These are phyloP conservation scores for Pyricularia sp. DNA, from an alignment of 2,329 filamentous ascomycete species.

Conservation along the genomic window DNA sequence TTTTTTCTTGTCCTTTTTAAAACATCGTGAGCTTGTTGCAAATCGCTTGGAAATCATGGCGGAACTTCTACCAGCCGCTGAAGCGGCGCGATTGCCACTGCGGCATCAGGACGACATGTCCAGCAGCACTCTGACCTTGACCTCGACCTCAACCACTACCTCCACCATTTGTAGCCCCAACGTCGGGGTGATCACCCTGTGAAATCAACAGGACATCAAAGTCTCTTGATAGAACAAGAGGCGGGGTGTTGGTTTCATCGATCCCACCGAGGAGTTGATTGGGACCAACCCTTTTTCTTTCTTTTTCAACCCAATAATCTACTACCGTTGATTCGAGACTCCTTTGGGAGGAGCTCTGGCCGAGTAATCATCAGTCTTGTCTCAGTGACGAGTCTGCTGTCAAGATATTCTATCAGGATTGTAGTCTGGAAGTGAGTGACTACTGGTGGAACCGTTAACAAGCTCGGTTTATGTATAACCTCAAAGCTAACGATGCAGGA, in stretches of 20 bases:
- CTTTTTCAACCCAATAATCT: neutral
- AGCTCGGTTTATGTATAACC: too few species aligned
- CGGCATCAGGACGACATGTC: slow-evolving; percentile 1
- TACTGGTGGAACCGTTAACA: neutral
- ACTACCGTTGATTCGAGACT: neutral
- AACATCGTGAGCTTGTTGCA: neutral
- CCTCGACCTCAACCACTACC: slow-evolving; percentile 8
- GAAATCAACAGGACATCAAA: slow-evolving; percentile 13
- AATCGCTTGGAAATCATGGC: neutral
- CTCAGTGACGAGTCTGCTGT: neutral
- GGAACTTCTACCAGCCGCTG: neutral
- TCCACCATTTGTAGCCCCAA: slow-evolving; percentile 36
- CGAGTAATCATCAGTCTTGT: neutral
- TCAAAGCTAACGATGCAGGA: neutral
- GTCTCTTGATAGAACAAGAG: slow-evolving; percentile 11
- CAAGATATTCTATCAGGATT: neutral
- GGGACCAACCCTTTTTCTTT: neutral
- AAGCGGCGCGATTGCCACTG: neutral
- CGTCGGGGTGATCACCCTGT: slow-evolving; percentile 29
- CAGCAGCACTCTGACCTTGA: slow-evolving; percentile 8
- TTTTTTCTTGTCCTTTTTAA: too few species aligned
- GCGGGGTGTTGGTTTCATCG: neutral
- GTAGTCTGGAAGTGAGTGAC: neutral
- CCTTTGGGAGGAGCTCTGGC: neutral
- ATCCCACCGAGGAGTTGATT: neutral